Evolutionary conservation across 192 early-diverging fungal species (phyloP).

Genomic region (Umbelopsis sp.): DNA sequence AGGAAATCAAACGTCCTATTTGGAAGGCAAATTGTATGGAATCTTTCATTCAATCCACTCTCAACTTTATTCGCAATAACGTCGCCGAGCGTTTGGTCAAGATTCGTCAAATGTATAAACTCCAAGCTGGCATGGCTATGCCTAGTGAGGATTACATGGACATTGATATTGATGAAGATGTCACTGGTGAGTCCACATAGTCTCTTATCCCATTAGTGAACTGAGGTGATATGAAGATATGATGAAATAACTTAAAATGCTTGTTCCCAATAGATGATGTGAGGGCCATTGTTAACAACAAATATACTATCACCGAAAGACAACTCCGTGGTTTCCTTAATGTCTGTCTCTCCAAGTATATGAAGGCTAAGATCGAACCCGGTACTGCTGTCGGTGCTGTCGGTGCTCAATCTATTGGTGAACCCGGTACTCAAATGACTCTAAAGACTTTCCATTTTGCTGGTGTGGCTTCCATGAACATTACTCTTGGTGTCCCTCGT

Average conservation of each 20-base stretch:
- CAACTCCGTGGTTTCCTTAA: conserved; percentile 77
- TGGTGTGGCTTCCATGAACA: conserved; percentile 98
- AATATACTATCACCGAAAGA: conserved; percentile 68
- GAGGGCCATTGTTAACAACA: conserved; percentile 62
- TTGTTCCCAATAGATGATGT: conserved; percentile 29
- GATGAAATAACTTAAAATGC: background rate
- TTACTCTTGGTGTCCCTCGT: conserved; percentile 98
- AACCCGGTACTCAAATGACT: conserved; percentile 99
- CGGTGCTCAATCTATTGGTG: conserved; percentile 96
- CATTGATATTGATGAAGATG: conserved; percentile 52
- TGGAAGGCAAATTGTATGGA: conserved; percentile 59
- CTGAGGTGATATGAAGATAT: too few relatives aligned
- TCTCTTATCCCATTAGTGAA: too few relatives aligned
- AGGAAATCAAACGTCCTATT: conserved; percentile 46
- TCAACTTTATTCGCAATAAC: conserved; percentile 57
- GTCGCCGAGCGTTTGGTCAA: conserved; percentile 58
- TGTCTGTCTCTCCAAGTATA: conserved; percentile 83
- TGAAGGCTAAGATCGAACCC: conserved; percentile 90
- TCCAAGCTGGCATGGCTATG: conserved; percentile 50
- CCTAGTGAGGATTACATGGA: conserved; percentile 59
- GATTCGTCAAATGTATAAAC: conserved; percentile 55
- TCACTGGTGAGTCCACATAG: conserved; percentile 8
- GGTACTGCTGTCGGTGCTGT: conserved; percentile 96
- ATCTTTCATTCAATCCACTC: conserved; percentile 64
- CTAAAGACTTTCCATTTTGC: conserved; percentile 99